Evolutionary conservation across 2,329 filamentous ascomycete genomes (phyloP).

Genomic region (Seiridium cupressi): DNA sequence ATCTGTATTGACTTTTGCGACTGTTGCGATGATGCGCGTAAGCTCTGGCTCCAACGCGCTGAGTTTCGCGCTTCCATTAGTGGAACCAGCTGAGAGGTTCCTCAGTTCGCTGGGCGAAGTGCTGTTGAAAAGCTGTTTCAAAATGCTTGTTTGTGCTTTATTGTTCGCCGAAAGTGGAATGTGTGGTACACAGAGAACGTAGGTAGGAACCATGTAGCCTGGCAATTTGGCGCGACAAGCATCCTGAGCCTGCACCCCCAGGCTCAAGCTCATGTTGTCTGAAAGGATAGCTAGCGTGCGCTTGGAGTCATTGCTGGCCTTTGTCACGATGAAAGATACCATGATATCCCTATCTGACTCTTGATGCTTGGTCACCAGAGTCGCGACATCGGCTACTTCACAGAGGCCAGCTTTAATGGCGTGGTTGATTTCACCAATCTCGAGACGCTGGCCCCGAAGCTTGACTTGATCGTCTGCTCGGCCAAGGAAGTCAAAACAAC

Average conservation of each 20-base stretch:
- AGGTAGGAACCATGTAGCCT: constrained; percentile 87
- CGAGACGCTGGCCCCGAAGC: constrained; percentile 81
- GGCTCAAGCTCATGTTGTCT: neutral
- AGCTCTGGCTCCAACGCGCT: constrained; percentile 44
- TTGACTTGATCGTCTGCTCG: constrained; percentile 92
- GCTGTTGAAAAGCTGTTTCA: constrained; percentile 64
- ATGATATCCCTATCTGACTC: constrained; percentile 78
- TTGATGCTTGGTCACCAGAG: constrained; percentile 69
- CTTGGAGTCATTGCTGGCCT: neutral
- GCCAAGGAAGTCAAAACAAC: constrained; percentile 83
- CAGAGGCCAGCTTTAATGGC: constrained; percentile 63
- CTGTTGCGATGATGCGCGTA: constrained; percentile 50
- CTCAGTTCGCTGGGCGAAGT: constrained; percentile 63
- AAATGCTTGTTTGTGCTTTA: constrained; percentile 74
- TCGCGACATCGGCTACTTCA: constrained; percentile 67
- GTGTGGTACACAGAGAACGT: constrained; percentile 67
- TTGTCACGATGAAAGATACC: constrained; percentile 68
- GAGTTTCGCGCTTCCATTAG: constrained; percentile 16
- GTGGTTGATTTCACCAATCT: constrained; percentile 89
- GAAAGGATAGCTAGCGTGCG: neutral
- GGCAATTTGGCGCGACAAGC: constrained; percentile 72
- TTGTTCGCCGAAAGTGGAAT: constrained; percentile 87
- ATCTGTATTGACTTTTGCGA: constrained; percentile 42
- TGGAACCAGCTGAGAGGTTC: constrained; percentile 38
- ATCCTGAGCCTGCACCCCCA: constrained; percentile 39